A percentile compares a stretch with the other conserved stretches of the same genome.
Evolutionary conservation across 768 basidiomycete genomes (phyloP).

Genomic region (Serendipita indica): DNA sequence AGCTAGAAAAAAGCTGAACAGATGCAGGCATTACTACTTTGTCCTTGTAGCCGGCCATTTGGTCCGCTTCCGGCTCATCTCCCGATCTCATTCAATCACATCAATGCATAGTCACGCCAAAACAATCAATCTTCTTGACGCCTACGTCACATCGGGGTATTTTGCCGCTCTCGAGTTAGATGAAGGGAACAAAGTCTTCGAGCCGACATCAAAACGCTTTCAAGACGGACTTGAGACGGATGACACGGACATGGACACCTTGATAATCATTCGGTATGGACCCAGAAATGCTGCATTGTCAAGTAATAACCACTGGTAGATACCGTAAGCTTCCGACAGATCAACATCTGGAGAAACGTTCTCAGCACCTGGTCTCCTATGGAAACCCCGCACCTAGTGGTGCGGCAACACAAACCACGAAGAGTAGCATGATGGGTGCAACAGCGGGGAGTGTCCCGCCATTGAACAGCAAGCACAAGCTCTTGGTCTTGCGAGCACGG

Average conservation of each 20-base stretch:
- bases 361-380: neutral
- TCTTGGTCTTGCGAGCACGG: conserved; percentile 54
- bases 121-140: conserved; percentile 50
- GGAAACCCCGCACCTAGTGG: neutral
- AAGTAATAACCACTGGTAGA: too few species aligned
- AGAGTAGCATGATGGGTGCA: neutral
- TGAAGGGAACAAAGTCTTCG: conserved; percentile 32
- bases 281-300: neutral
- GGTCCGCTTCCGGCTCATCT: conserved; percentile 52
- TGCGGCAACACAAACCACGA: neutral
- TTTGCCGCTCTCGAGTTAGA: conserved; percentile 52
- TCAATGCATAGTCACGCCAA: conserved; percentile 42
- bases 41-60: conserved; percentile 65
- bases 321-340: neutral
- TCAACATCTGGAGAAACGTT: neutral
- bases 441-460: conserved; percentile 27
- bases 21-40: conserved; percentile 44
- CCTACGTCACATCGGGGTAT: conserved; percentile 79
- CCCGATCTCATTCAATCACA: conserved; percentile 23
- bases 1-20: neutral
- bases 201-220: conserved; percentile 58
- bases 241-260: conserved; percentile 74
- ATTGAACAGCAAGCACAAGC: conserved; percentile 43
- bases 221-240: conserved; percentile 79
- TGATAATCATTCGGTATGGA: conserved; percentile 65